phyloP scores from a whole-genome alignment of 495 filamentous ascomycete species.

The Xylaria scruposa region DNA sequence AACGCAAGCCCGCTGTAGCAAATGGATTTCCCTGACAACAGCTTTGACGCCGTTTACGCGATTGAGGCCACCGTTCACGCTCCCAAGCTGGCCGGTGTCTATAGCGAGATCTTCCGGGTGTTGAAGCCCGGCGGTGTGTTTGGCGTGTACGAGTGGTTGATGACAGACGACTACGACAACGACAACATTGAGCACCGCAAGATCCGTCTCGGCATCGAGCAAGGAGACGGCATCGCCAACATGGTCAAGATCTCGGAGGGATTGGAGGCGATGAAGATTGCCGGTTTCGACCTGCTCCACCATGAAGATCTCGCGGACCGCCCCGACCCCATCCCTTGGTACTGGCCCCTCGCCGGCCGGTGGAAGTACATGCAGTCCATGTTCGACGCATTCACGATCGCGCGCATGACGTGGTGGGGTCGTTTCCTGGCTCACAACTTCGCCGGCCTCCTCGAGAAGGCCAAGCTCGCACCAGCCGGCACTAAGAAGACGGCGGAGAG shows the following conservation, averaged over 20 bases:
- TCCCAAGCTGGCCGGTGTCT: constrained; percentile 92
- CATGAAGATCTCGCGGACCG: constrained; percentile 91
- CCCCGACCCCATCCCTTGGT: constrained; percentile 84
- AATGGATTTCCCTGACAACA: constrained; percentile 93
- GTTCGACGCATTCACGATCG: constrained; percentile 83
- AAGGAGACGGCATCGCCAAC: constrained; percentile 96
- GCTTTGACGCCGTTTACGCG: constrained; percentile 95
- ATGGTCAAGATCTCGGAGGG: constrained; percentile 93
- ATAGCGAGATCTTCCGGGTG: constrained; percentile 91
- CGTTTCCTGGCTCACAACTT: constrained; percentile 78
- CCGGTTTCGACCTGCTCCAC: constrained; percentile 84
- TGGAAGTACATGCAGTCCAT: constrained; percentile 81
- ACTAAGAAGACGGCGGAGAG: constrained; percentile 96
- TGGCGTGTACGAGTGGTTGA: constrained; percentile 99
- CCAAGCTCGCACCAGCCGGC: constrained; percentile 78
- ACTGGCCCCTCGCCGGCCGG: constrained; percentile 84
- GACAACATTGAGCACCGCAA: constrained; percentile 84
- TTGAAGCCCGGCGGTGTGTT: constrained; percentile 96
- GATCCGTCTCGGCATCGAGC: constrained; percentile 94
- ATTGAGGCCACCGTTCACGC: constrained; percentile 98
- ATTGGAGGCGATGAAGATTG: constrained; percentile 82
- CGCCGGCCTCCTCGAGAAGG: constrained; percentile 76
- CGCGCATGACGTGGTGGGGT: constrained; percentile 89
- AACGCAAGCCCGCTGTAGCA: constrained; percentile 60
- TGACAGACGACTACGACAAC: constrained; percentile 96